These are phyloP conservation scores for Ogataea pilisensis DNA, from an alignment of 805 yeast species.

Conservation along the genomic window DNA sequence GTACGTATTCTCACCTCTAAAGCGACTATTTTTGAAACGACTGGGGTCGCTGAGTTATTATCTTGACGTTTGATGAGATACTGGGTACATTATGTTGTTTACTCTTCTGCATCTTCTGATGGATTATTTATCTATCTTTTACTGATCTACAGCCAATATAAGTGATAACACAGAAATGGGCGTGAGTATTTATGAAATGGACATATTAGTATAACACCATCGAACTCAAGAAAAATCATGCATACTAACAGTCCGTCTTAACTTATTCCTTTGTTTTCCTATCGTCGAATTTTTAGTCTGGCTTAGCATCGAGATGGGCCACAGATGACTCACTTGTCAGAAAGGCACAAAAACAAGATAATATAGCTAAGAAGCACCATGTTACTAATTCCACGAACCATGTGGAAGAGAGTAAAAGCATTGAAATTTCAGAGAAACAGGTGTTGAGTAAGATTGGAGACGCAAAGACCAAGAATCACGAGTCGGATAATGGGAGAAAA, in stretches of 20 bases:
- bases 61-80: too few species aligned
- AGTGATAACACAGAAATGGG: neutral
- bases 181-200: neutral
- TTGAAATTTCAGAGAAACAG: conserved; percentile 1
- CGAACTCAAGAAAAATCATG: too few species aligned
- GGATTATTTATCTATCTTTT: neutral
- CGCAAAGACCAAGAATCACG: conserved; percentile 3
- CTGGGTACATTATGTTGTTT: too few species aligned
- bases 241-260: too few species aligned
- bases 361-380: conserved; percentile 1
- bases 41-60: too few species aligned
- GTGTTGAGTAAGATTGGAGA: conserved; percentile 4
- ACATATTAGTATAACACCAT: neutral
- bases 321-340: conserved; percentile 24
- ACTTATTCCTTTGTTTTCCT: too few species aligned
- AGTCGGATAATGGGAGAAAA: conserved; percentile 3
- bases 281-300: too few species aligned
- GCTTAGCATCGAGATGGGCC: conserved; percentile 32
- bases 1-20: too few species aligned
- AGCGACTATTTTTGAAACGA: too few species aligned
- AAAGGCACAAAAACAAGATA: conserved; percentile 22
- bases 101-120: too few species aligned
- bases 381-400: conserved; percentile 4
- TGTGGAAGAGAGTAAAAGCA: conserved; percentile 1
- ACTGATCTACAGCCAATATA: neutral